Evolutionary conservation across 352 stramenopile genomes (phyloP).

Genomic region (Globisporangium solare): DNA sequence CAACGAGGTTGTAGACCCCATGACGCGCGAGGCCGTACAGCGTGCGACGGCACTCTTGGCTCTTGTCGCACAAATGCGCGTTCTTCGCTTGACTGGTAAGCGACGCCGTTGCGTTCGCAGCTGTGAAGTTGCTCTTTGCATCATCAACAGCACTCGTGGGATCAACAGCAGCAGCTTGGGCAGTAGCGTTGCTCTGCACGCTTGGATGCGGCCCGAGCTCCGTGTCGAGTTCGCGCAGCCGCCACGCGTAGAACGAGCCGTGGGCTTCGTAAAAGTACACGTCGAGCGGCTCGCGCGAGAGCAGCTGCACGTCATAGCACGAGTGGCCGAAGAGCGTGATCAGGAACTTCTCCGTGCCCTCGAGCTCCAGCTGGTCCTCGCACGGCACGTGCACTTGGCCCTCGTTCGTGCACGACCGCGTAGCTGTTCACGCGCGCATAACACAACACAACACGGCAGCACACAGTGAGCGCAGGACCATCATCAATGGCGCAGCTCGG

Average conservation of each 20-base stretch:
- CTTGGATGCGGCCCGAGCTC: conserved; percentile 3
- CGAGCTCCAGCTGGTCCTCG: conserved; percentile 39
- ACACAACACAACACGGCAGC: neutral
- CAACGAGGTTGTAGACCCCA: conserved; percentile 39
- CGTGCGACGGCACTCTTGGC: conserved; percentile 25
- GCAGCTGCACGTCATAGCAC: conserved; percentile 44
- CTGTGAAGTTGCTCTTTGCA: neutral
- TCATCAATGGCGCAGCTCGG: neutral
- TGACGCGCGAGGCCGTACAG: conserved; percentile 30
- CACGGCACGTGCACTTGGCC: conserved; percentile 47
- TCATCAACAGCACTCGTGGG: neutral
- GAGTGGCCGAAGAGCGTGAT: conserved; percentile 49
- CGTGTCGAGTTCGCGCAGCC: conserved; percentile 13
- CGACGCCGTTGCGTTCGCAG: neutral
- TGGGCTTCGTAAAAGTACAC: conserved; percentile 49
- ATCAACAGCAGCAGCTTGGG: neutral
- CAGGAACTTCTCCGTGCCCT: conserved; percentile 38
- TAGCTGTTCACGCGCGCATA: conserved; percentile 2
- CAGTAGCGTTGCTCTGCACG: neutral
- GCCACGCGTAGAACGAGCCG: conserved; percentile 15
- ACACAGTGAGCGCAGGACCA: conserved; percentile 1
- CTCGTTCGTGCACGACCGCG: conserved; percentile 36
- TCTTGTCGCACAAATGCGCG: conserved; percentile 24
- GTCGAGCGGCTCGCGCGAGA: conserved; percentile 34
- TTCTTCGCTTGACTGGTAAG: conserved; percentile 1